A percentile compares a stretch with the other conserved stretches of the same genome.
These are phyloP conservation scores for Amoeboradix gromovi DNA, from an alignment of 371 early-diverging fungal species.

Conservation along the genomic window DNA sequence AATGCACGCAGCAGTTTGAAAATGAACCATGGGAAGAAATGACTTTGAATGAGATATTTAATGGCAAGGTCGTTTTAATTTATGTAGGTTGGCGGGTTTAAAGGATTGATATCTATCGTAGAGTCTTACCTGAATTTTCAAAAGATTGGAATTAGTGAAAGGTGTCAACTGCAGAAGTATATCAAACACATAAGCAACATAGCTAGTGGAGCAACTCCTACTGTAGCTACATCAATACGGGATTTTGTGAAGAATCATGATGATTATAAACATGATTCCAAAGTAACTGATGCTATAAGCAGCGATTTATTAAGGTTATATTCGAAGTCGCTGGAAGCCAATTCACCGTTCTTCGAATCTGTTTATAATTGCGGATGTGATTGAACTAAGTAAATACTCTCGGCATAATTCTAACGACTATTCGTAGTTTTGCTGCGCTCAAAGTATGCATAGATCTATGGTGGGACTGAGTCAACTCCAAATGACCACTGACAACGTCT, in stretches of 20 bases:
- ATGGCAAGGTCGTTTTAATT: slow-evolving; percentile 33
- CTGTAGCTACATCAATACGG: neutral
- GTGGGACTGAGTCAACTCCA: too few relatives aligned
- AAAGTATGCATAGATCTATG: too few relatives aligned
- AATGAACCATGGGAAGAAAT: slow-evolving; percentile 37
- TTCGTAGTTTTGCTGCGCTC: too few relatives aligned
- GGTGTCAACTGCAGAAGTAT: neutral
- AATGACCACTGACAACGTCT: too few relatives aligned
- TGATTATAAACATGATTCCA: neutral
- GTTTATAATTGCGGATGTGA: neutral
- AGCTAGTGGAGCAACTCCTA: neutral
- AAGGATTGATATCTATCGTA: slow-evolving; percentile 55
- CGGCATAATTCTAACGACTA: too few relatives aligned
- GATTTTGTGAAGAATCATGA: neutral
- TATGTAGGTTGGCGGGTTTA: slow-evolving; percentile 28
- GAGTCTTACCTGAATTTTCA: slow-evolving; percentile 33
- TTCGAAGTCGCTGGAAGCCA: neutral
- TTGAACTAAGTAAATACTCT: too few relatives aligned
- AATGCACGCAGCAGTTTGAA: slow-evolving; percentile 3
- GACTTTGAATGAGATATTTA: slow-evolving; percentile 75
- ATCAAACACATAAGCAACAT: neutral
- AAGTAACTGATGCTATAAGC: neutral
- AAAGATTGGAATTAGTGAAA: neutral
- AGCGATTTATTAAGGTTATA: neutral
- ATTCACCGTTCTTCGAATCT: neutral